Evolutionary conservation across 1,284 basidiomycete species (phyloP).

Genomic region (Puccinia sorghi): DNA sequence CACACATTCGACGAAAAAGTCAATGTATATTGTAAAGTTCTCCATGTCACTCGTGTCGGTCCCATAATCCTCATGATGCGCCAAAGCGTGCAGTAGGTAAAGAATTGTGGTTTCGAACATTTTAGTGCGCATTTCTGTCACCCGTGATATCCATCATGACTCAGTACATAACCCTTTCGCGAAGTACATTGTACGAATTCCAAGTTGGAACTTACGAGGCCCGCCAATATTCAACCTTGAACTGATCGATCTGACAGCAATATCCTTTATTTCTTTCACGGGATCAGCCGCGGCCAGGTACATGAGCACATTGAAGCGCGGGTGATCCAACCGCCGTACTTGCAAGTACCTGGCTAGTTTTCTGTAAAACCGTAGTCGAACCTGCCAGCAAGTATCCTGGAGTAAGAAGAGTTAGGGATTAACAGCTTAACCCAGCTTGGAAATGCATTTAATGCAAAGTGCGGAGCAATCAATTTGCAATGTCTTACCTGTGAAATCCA

Average conservation of each 20-base stretch:
- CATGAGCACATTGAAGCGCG: conserved; percentile 77
- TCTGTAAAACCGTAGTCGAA: conserved; percentile 74
- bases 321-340: conserved; percentile 57
- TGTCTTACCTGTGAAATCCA: conserved; percentile 71
- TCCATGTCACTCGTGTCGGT: conserved; percentile 65
- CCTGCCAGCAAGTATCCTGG: conserved; percentile 83
- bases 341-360: conserved; percentile 70
- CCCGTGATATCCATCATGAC: conserved; percentile 32
- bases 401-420: background rate
- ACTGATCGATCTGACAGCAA: conserved; percentile 65
- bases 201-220: conserved; percentile 46
- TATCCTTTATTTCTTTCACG: conserved; percentile 68
- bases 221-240: conserved; percentile 62
- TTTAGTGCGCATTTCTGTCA: conserved; percentile 65
- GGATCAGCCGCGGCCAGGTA: conserved; percentile 91
- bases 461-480: conserved; percentile 1
- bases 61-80: conserved; percentile 90
- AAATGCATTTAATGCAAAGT: background rate
- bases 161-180: background rate
- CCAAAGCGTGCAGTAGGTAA: conserved; percentile 79
- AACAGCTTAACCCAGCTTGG: conserved; percentile 37
- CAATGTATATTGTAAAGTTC: conserved; percentile 71
- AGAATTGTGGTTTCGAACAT: conserved; percentile 80
- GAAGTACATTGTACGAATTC: background rate
- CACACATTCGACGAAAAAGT: conserved; percentile 80